phyloP scores from a whole-genome alignment of 2,329 filamentous ascomycete species.

The Ascosphaera aggregata region DNA sequence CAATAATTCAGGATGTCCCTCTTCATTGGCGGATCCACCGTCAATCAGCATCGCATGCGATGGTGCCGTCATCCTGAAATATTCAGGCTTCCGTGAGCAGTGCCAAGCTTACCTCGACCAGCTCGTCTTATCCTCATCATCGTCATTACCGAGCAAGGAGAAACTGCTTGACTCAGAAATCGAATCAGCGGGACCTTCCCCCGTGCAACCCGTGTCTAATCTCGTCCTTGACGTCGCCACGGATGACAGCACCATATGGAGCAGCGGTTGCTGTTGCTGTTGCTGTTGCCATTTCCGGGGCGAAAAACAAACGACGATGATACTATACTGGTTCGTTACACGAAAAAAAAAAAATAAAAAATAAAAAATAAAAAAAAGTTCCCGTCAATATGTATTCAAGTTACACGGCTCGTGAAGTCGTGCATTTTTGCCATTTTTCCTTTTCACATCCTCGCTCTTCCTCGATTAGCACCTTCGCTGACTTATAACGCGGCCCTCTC shows the following conservation, averaged over 20 bases:
- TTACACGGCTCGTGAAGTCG: neutral
- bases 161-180: neutral
- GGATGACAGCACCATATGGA: constrained; percentile 24
- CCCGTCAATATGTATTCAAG: constrained; percentile 2
- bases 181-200: neutral
- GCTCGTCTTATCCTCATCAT: constrained; percentile 12
- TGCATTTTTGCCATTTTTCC: neutral
- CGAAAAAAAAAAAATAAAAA: too few relatives aligned
- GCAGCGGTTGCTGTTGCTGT: constrained; percentile 25
- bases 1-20: too few relatives aligned
- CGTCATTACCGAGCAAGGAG: neutral
- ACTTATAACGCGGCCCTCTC: neutral
- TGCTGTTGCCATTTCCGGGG: constrained; percentile 14
- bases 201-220: neutral
- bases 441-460: constrained; percentile 2
- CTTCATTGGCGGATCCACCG: constrained; percentile 1
- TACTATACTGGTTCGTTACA: constrained; percentile 2
- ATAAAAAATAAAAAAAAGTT: too few relatives aligned
- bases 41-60: constrained; percentile 25
- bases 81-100: constrained; percentile 22
- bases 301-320: constrained; percentile 2
- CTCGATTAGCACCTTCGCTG: neutral
- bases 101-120: constrained; percentile 22
- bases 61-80: constrained; percentile 28
- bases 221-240: constrained; percentile 6